Base-by-base conservation (phyloP, 768 basidiomycete genomes). In the Hortiboletus campestris region DNA sequence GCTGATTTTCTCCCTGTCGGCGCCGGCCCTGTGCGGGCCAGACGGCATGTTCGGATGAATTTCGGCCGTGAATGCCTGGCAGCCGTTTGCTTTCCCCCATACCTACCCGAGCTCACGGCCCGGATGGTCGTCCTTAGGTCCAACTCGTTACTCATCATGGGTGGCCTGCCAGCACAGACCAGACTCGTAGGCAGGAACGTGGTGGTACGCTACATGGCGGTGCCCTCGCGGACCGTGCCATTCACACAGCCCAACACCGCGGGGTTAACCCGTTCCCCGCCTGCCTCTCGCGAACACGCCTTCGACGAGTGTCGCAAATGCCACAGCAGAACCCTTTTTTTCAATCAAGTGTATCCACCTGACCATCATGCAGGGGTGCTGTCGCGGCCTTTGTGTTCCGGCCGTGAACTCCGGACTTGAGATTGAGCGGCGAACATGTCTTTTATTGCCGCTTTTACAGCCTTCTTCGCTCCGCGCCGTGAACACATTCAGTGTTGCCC, bases 361-460 rank as follows among this genome's bases (percentile, higher is more conserved):
- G 16, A 16, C 22, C 20, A n/a, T 20, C 19, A 19, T 6, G 34
- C 42, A 46, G 39, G 51, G 38, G 13, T 16, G 31, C 3, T 20
- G 39, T 32, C 41, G 25, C 25, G 20, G 32, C 20, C 32, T 17
- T 43, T 29, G n/a, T 16, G 22, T 36, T 49, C 51, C 49, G 34
- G 40, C 65, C 65, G 67, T 65, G 58, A 69, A 67, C n/a, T 49
- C 50, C 62, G 67, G 60, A 50, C 32, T 25, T 41, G 46, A 29
- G 58, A 14, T 67, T 67, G 53, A 65, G 65, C 67, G 67, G 67
- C 57, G 57, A 57, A 52, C 44, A 52, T 40, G 22, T 51, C 31
- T 49, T 36, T 53, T 19, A 53, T 63, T 54, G 49, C 56, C 43
- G 38, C 44, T 34, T 25, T 42, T 44, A 64, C 55, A 57, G 49